Evolutionary conservation across 805 yeast genomes (phyloP).

Genomic region (Lipomyces mesembrius): DNA sequence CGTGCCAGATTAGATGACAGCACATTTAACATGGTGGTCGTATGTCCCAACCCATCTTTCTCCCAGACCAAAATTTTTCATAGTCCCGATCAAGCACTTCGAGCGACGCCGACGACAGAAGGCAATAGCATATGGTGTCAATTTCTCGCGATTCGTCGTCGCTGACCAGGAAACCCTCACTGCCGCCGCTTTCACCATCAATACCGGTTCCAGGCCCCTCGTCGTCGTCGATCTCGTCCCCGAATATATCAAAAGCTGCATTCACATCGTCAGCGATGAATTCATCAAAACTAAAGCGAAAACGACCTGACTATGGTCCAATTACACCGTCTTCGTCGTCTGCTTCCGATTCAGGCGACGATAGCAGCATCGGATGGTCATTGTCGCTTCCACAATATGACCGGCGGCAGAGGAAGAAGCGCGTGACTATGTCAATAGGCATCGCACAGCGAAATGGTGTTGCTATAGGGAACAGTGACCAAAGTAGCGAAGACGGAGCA

Average conservation of each 20-base stretch:
- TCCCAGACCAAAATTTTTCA: background rate
- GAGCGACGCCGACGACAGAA: background rate
- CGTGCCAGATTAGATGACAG: background rate
- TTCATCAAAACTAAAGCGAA: background rate
- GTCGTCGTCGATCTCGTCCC: slow-evolving; percentile 1
- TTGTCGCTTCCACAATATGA: background rate
- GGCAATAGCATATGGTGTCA: slow-evolving; percentile 13
- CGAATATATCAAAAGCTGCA: slow-evolving; percentile 4
- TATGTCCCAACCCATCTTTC: background rate
- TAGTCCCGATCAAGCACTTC: background rate
- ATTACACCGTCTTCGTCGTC: slow-evolving; percentile 13
- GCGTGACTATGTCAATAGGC: background rate
- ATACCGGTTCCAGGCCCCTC: slow-evolving; percentile 11
- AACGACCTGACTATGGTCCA: slow-evolving; percentile 10
- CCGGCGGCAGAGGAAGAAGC: background rate
- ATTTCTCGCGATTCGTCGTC: slow-evolving; percentile 16
- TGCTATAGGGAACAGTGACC: slow-evolving; percentile 1
- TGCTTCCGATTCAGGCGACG: slow-evolving; percentile 15
- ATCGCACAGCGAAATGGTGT: background rate
- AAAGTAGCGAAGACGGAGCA: background rate
- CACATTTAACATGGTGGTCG: background rate
- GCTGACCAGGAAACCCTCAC: slow-evolving; percentile 1
- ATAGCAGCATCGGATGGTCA: background rate
- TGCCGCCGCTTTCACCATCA: slow-evolving; percentile 8
- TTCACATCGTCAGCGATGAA: background rate